Conservation (phyloP, 148 eudicot species). For the Selenicereus undatus region DNA sequence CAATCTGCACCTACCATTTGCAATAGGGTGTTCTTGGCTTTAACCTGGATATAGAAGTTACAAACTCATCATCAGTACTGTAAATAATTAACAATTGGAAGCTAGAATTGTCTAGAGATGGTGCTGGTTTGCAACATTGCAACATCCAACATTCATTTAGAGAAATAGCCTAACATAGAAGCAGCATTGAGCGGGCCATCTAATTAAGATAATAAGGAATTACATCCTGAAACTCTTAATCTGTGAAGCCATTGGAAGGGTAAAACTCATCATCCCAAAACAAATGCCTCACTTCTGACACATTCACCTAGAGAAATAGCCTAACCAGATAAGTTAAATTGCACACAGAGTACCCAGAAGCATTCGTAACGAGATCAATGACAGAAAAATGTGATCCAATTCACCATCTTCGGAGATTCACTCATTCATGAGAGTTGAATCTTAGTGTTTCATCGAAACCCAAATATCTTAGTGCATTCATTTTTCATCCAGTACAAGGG, state of each 20-base stretch:
- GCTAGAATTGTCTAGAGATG: not conserved
- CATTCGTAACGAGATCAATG: not conserved
- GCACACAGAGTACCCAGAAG: not conserved
- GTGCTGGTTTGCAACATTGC: not conserved
- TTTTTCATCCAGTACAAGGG: too few species aligned
- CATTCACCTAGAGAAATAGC: not conserved
- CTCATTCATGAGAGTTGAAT: not conserved
- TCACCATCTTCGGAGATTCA: not conserved
- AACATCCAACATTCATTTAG: not conserved
- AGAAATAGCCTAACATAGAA: too few species aligned
- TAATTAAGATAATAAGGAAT: too few species aligned
- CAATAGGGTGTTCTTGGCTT: slow-evolving; percentile 51
- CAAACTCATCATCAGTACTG: not conserved
- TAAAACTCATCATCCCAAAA: too few species aligned
- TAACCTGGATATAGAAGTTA: slow-evolving; percentile 28
- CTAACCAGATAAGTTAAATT: not conserved
- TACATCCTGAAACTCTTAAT: too few species aligned
- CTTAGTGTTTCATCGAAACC: too few species aligned
- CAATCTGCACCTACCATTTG: slow-evolving; percentile 61
- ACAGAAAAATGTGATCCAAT: not conserved
- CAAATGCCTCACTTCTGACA: not conserved
- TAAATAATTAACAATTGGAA: not conserved
- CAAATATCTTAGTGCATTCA: too few species aligned
- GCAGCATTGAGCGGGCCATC: too few species aligned
- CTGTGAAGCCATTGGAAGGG: too few species aligned